These are phyloP conservation scores for Schrenkiella parvula DNA, from an alignment of 345 rosid genomes.

Conservation along the genomic window DNA sequence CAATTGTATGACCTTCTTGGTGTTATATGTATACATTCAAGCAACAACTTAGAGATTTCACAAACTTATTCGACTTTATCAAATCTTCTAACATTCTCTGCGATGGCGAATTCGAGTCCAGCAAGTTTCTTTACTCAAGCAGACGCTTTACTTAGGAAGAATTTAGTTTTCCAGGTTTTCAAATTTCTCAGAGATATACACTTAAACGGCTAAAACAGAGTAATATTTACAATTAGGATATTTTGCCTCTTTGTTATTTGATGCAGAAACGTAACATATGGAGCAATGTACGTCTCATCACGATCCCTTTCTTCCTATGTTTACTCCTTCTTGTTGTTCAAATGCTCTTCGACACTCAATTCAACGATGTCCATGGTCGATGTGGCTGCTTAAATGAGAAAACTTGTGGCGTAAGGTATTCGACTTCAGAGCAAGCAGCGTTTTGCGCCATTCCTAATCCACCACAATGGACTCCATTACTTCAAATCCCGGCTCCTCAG, in stretches of 20 bases:
- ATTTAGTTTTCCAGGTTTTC: conserved; percentile 74
- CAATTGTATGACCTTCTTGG: background rate
- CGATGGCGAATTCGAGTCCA: conserved; percentile 47
- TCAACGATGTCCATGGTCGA: conserved; percentile 28
- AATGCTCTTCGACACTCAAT: conserved; percentile 39
- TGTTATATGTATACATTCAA: background rate
- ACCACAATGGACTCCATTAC: conserved; percentile 68
- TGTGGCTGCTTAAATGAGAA: conserved; percentile 65
- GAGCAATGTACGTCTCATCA: conserved; percentile 69
- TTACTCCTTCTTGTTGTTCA: conserved; percentile 56
- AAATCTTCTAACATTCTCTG: conserved; percentile 1
- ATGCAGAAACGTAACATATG: conserved; percentile 70
- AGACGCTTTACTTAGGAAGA: conserved; percentile 80
- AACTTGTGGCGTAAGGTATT: conserved; percentile 61
- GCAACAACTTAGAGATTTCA: background rate
- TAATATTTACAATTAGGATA: background rate
- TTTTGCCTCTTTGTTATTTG: background rate
- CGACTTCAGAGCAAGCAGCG: conserved; percentile 44
- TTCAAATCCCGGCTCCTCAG: conserved; percentile 71
- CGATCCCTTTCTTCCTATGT: conserved; percentile 70
- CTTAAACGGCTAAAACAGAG: conserved; percentile 7
- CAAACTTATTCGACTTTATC: background rate
- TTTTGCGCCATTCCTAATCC: conserved; percentile 59
- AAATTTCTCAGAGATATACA: background rate
- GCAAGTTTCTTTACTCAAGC: conserved; percentile 72